Evolutionary conservation across 2,329 filamentous ascomycete species (phyloP), one percentile per base, ranked within the genome.

Genomic region (Fusarium drepaniforme): DNA sequence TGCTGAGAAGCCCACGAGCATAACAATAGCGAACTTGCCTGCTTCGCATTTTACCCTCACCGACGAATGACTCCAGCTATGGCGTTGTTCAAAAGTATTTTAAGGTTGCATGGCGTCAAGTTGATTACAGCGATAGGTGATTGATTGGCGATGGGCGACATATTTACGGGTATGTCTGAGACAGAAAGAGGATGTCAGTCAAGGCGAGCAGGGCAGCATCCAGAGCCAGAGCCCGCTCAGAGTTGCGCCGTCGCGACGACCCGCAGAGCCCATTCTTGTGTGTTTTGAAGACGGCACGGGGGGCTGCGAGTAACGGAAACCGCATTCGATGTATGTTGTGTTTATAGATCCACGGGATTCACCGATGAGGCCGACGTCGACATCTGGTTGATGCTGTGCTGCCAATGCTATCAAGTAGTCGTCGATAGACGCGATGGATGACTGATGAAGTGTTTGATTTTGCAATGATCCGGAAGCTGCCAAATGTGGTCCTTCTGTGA

Each of bases 381-480:
- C 78, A 80, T 78, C 75, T 82, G 80, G 74, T 80, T 81, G 67
- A 76, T 74, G 81, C 70, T 79, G 81, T 78, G 80, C 77, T 82
- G 79, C 77, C 77, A 83, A 80, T 79, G 79, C 78, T 83, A 83
- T 81, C 79, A 83, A 81, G 77, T 78, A 81, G 80, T 78, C 74
- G 82, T 81, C 80, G 83, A 80, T 78, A 80, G 80, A 82, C 76
- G 80, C 77, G 79, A 81, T 80, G 79, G 79, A 81, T 81, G 79
- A 81, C 77, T 82, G 83, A 83, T 80, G 81, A 82, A 82, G 80
- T 80, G 79, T 81, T 82, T 83, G 79, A 83, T 81, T 84, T 72
- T 84, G 82, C 78, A 81, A 75, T 80, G 80, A 80, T 82, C 81
- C 81, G 82, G 81, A 82, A 81, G 82, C 79, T 83, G 83, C 79